These are phyloP conservation scores for Isatis tinctoria DNA, from an alignment of 345 rosid genomes.

Conservation along the genomic window DNA sequence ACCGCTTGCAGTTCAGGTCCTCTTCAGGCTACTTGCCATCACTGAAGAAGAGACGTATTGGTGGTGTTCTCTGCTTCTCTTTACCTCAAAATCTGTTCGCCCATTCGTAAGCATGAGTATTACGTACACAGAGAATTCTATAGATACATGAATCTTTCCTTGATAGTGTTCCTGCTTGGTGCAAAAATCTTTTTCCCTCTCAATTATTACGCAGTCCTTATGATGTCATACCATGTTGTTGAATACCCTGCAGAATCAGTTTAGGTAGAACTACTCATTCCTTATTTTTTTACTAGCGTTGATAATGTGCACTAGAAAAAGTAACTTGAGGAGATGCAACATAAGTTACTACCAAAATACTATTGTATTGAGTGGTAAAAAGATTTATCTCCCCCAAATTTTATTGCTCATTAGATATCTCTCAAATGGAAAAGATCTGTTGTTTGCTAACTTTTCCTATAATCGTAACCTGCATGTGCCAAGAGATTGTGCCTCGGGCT, in stretches of 20 bases:
- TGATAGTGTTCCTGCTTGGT: no score
- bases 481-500: slow-evolving; percentile 72
- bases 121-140: neutral
- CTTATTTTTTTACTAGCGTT: neutral
- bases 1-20: slow-evolving; percentile 64
- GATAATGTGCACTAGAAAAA: neutral
- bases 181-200: neutral
- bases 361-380: neutral
- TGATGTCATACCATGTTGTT: neutral
- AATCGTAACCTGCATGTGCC: slow-evolving; percentile 30
- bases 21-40: slow-evolving; percentile 58
- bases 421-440: neutral
- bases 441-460: slow-evolving; percentile 23
- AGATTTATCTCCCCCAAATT: neutral
- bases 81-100: slow-evolving; percentile 19
- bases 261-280: neutral
- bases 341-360: neutral
- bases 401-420: neutral
- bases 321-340: neutral
- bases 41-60: slow-evolving; percentile 63
- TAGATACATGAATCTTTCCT: slow-evolving; percentile 16
- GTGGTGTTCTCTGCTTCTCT: slow-evolving; percentile 37
- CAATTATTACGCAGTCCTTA: slow-evolving; percentile 1
- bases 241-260: slow-evolving; percentile 12
- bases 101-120: slow-evolving; percentile 11